phyloP scores from a whole-genome alignment of 2,329 filamentous ascomycete genomes.

The Colletotrichum sidae region DNA sequence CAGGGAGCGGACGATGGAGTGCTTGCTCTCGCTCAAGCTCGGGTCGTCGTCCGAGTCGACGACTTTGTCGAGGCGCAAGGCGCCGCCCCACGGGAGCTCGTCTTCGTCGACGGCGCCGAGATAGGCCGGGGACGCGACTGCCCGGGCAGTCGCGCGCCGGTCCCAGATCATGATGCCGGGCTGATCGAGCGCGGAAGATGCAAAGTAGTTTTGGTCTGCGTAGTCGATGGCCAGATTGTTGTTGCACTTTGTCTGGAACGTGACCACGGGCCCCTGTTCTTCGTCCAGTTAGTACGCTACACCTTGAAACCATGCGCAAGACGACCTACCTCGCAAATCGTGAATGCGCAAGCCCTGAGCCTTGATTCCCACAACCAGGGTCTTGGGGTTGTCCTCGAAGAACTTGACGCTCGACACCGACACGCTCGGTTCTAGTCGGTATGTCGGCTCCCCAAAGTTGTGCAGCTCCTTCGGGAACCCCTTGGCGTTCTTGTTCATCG shows the following conservation, averaged over 20 bases:
- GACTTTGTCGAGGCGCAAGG: slow-evolving; percentile 67
- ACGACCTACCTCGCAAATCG: slow-evolving; percentile 75
- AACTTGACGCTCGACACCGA: slow-evolving; percentile 87
- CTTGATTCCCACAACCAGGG: slow-evolving; percentile 80
- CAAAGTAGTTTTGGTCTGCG: slow-evolving; percentile 84
- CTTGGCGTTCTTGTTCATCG: slow-evolving; percentile 56
- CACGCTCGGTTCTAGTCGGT: slow-evolving; percentile 73
- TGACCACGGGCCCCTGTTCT: slow-evolving; percentile 46
- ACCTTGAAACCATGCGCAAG: too few relatives aligned
- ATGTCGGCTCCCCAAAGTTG: slow-evolving; percentile 66
- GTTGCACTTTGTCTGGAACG: slow-evolving; percentile 75
- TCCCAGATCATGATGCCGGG: slow-evolving; percentile 84
- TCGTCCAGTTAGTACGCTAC: too few relatives aligned
- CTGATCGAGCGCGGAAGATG: slow-evolving; percentile 81
- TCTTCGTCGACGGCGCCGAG: slow-evolving; percentile 70
- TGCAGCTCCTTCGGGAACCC: slow-evolving; percentile 64
- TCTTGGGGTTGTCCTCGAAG: slow-evolving; percentile 81
- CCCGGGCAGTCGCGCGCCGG: slow-evolving; percentile 69
- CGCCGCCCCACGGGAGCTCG: slow-evolving; percentile 71
- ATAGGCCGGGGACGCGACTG: slow-evolving; percentile 65
- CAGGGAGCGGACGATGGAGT: slow-evolving; percentile 71
- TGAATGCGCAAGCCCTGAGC: slow-evolving; percentile 81
- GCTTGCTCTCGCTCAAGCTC: slow-evolving; percentile 63
- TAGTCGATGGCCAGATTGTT: slow-evolving; percentile 84
- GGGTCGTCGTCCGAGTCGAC: slow-evolving; percentile 67